A percentile compares a stretch with the other conserved stretches of the same genome.
phyloP scores from a whole-genome alignment of 257 asterid species.

The Nicotiana noctiflora region DNA sequence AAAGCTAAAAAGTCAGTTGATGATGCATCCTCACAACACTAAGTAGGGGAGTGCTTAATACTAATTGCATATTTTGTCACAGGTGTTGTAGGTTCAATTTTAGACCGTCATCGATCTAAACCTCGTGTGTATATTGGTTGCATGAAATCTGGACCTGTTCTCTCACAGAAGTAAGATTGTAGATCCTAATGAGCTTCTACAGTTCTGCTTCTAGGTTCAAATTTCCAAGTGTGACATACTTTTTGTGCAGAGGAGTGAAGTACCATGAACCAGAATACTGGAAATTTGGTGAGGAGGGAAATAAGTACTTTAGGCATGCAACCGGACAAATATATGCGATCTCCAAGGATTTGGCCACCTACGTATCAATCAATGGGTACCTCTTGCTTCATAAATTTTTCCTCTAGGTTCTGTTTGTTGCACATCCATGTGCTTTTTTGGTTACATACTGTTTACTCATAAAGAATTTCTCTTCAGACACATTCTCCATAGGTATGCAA shows the following conservation, averaged over 20 bases:
- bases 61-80: conserved; percentile 8
- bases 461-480: conserved; percentile 24
- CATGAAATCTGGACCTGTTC: conserved; percentile 87
- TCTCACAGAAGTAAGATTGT: conserved; percentile 47
- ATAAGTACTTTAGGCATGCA: conserved; percentile 76
- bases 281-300: conserved; percentile 73
- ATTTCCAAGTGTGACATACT: background rate
- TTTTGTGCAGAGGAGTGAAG: conserved; percentile 45
- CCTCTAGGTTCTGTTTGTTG: background rate
- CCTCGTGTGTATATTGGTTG: conserved; percentile 65
- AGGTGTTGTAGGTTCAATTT: conserved; percentile 54
- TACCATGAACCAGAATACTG: conserved; percentile 74
- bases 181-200: conserved; percentile 1
- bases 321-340: conserved; percentile 70
- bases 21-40: background rate
- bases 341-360: conserved; percentile 62
- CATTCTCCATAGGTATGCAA: conserved; percentile 56
- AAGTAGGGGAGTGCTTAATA: background rate
- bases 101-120: conserved; percentile 55
- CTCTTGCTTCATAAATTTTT: background rate
- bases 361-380: conserved; percentile 53
- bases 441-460: background rate
- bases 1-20: background rate
- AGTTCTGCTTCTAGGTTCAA: background rate
- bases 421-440: background rate